Conservation (phyloP, 805 yeast genomes). For the Saccharomycopsis babjevae region DNA sequence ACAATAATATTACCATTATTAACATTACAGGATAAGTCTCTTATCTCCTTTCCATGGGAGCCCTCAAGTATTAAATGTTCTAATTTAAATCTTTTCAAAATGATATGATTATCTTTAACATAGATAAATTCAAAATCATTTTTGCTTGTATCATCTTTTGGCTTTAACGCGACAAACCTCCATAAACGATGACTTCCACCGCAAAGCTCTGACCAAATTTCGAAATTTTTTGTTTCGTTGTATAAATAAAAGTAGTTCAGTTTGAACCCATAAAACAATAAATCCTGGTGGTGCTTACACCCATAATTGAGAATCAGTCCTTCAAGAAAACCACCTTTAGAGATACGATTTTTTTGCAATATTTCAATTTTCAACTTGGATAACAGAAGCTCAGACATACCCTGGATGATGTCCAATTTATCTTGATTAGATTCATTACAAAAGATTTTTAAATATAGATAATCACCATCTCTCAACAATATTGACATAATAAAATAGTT, state of each 20-base stretch:
- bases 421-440: conserved; percentile 7
- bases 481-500: conserved; percentile 20
- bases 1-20: conserved; percentile 31
- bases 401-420: background rate
- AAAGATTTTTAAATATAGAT: conserved; percentile 26
- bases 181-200: conserved; percentile 91
- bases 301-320: conserved; percentile 40
- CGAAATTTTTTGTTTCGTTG: conserved; percentile 71
- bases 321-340: conserved; percentile 66
- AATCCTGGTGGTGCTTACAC: conserved; percentile 27
- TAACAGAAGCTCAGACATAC: conserved; percentile 4
- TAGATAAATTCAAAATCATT: conserved; percentile 39
- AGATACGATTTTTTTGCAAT: conserved; percentile 49
- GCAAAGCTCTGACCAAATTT: conserved; percentile 59
- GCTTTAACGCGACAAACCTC: conserved; percentile 35
- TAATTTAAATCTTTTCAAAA: conserved; percentile 7
- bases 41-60: conserved; percentile 84
- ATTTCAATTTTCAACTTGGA: conserved; percentile 21
- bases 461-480: conserved; percentile 59
- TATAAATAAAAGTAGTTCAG: conserved; percentile 69
- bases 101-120: conserved; percentile 30
- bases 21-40: conserved; percentile 56
- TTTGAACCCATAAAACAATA: conserved; percentile 70
- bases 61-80: conserved; percentile 41
- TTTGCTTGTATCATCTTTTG: conserved; percentile 18